Evolutionary conservation across 2,329 filamentous ascomycete species (phyloP).

Genomic region (Penicillium oxalicum): DNA sequence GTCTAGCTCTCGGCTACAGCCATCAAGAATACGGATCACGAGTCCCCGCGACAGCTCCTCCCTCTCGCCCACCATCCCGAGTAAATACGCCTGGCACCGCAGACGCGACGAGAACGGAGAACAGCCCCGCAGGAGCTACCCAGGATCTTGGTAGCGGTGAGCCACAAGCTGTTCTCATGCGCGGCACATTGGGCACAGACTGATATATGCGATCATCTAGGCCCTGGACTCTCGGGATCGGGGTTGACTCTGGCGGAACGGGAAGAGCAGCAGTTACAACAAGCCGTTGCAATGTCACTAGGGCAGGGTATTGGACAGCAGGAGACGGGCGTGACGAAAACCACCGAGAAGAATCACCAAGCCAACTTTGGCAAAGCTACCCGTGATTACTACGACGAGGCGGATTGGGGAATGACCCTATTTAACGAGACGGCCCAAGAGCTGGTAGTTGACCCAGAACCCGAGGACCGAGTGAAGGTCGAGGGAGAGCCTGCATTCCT

Average conservation of each 20-base stretch:
- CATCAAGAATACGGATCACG: conserved; percentile 32
- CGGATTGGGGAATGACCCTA: conserved; percentile 52
- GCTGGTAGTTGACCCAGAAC: conserved; percentile 50
- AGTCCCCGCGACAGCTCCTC: conserved; percentile 33
- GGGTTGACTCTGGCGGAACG: conserved; percentile 38
- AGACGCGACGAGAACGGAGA: conserved; percentile 17
- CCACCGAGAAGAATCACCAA: conserved; percentile 18
- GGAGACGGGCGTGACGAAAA: conserved; percentile 49
- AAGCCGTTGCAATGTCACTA: conserved; percentile 44
- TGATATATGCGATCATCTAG: conserved; percentile 11
- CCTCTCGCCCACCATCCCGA: conserved; percentile 45
- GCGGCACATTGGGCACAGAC: conserved; percentile 3
- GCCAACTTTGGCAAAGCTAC: conserved; percentile 51
- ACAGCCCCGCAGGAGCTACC: conserved; percentile 21
- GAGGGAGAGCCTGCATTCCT: conserved; percentile 51
- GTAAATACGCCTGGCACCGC: conserved; percentile 29
- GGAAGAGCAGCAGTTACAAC: conserved; percentile 42
- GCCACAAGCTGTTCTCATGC: background rate
- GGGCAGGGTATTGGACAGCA: conserved; percentile 43
- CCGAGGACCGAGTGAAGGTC: conserved; percentile 44
- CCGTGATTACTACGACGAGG: conserved; percentile 48
- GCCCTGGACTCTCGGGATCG: conserved; percentile 21
- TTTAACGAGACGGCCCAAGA: conserved; percentile 45
- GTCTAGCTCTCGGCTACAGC: conserved; percentile 35
- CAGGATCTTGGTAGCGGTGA: conserved; percentile 29